Conservation (phyloP, 2,329 filamentous ascomycete genomes). For the Aspergillus quadricinctus region DNA sequence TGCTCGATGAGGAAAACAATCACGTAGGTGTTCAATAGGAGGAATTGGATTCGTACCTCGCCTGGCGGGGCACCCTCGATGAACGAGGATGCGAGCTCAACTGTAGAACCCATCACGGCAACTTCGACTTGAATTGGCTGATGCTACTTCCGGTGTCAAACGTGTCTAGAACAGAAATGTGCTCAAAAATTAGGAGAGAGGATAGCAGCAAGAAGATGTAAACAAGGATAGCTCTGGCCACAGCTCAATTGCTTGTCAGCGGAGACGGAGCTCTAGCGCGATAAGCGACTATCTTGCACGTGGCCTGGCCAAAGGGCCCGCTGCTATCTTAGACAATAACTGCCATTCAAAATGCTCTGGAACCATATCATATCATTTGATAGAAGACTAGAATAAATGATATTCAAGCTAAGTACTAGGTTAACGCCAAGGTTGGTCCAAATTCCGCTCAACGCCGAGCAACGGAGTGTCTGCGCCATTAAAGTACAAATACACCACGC, state of each 20-base stretch:
- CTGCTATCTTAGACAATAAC: not conserved
- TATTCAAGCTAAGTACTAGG: not conserved
- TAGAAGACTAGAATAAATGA: not conserved
- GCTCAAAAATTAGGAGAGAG: not conserved
- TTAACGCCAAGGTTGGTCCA: not conserved
- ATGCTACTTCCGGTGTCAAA: not conserved
- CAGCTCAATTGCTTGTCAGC: constrained; percentile 12
- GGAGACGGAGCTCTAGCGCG: constrained; percentile 16
- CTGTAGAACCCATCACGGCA: constrained; percentile 39
- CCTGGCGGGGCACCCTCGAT: constrained; percentile 91
- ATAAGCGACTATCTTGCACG: constrained; percentile 16
- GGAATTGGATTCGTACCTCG: constrained; percentile 60
- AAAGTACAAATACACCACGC: not conserved
- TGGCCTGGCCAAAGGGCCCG: constrained; percentile 4
- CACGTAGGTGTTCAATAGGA: constrained; percentile 8
- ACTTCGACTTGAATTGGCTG: not conserved
- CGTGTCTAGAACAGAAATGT: not conserved
- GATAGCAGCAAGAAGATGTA: not conserved
- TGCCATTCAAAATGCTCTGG: not conserved
- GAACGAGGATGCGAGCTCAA: constrained; percentile 72
- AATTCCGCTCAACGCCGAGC: not conserved
- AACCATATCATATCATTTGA: not conserved
- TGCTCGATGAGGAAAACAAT: not conserved
- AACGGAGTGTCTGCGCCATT: not conserved
- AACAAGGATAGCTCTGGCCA: constrained; percentile 4